These are phyloP conservation scores for Epichloe glyceriae DNA, from an alignment of 2,329 filamentous ascomycete genomes.

Conservation along the genomic window DNA sequence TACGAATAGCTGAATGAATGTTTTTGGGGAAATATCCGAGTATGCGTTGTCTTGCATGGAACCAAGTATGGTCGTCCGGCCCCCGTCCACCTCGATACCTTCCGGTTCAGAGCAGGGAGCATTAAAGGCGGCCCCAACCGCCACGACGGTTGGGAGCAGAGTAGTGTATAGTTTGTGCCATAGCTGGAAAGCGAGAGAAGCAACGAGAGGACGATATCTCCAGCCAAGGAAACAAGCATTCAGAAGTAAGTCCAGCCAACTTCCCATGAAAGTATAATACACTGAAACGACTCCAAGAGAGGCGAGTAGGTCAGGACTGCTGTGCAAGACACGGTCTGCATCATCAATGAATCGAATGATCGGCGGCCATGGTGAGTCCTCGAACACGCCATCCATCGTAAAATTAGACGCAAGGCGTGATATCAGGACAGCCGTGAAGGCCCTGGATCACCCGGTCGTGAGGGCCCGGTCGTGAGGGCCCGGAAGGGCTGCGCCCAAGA, in stretches of 20 bases:
- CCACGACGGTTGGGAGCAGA: not conserved
- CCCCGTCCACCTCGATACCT: constrained; percentile 3
- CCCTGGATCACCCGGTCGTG: not conserved
- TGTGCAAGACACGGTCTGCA: constrained; percentile 7
- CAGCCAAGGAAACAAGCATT: constrained; percentile 1
- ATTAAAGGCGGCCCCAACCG: not conserved
- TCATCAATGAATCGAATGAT: constrained; percentile 11
- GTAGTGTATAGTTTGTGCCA: not conserved
- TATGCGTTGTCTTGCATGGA: constrained; percentile 52
- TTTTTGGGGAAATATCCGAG: constrained; percentile 51
- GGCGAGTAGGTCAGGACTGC: not conserved
- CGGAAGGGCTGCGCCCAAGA: not conserved
- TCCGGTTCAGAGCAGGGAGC: not conserved
- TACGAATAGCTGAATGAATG: constrained; percentile 62
- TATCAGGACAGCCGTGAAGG: not conserved
- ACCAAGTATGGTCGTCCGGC: constrained; percentile 39
- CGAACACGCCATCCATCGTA: constrained; percentile 16
- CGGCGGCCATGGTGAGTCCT: constrained; percentile 12
- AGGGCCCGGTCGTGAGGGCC: not conserved
- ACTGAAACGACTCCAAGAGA: constrained; percentile 3
- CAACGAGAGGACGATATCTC: not conserved
- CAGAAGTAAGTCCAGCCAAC: constrained; percentile 11
- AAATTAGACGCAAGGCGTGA: not conserved
- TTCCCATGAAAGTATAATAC: constrained; percentile 12
- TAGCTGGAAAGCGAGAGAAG: not conserved